Conservation (phyloP, 2,329 filamentous ascomycete species). For the Trichoderma endophyticum region DNA sequence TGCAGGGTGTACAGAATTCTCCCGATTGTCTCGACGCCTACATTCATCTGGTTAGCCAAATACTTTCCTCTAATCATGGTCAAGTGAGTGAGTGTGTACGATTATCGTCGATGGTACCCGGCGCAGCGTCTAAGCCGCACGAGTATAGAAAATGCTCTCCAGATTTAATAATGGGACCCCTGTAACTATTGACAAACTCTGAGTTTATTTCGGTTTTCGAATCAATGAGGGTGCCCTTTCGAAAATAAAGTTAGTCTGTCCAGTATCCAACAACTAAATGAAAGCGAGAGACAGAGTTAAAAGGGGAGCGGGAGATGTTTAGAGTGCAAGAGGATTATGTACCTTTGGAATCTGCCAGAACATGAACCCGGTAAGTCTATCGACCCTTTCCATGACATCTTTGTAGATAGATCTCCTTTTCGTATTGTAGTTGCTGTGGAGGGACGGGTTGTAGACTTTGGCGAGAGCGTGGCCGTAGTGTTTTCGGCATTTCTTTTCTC, state of each 20-base stretch:
- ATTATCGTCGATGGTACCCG: background rate
- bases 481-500: background rate
- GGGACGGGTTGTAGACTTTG: background rate
- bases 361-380: background rate
- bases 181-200: background rate
- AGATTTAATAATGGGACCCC: background rate
- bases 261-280: background rate
- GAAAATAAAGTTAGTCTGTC: background rate
- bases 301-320: background rate
- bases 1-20: background rate
- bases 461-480: background rate
- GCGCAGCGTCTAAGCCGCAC: background rate
- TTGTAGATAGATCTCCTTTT: background rate
- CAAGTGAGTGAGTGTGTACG: background rate
- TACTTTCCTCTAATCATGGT: too few relatives aligned
- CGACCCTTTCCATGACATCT: background rate
- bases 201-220: background rate
- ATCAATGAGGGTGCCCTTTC: background rate
- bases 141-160: background rate
- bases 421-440: background rate
- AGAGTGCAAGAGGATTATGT: background rate
- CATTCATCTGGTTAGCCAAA: background rate
- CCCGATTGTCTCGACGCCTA: background rate
- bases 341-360: background rate
- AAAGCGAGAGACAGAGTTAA: too few relatives aligned